phyloP scores from a whole-genome alignment of 2,329 filamentous ascomycete species.

The Sporothrix variecibatus region DNA sequence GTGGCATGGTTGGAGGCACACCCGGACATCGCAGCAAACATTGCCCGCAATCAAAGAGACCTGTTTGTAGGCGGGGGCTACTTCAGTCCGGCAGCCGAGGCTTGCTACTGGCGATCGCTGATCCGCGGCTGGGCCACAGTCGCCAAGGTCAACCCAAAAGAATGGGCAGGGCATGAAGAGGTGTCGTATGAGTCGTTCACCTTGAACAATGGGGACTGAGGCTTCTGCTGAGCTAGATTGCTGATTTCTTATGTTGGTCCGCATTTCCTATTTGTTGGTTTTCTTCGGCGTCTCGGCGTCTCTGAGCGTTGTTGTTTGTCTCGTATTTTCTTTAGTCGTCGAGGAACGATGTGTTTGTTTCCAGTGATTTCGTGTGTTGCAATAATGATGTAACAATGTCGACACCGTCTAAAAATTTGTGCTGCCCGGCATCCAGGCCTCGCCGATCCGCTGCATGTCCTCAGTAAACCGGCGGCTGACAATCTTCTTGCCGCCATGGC shows the following conservation, averaged over 20 bases:
- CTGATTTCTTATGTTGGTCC: neutral
- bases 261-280: neutral
- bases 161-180: slow-evolving; percentile 40
- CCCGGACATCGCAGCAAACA: slow-evolving; percentile 43
- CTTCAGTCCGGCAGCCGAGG: slow-evolving; percentile 47
- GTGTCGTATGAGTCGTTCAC: slow-evolving; percentile 46
- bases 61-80: slow-evolving; percentile 44
- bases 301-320: neutral
- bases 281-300: neutral
- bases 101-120: slow-evolving; percentile 51
- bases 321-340: neutral
- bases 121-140: slow-evolving; percentile 48
- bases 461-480: slow-evolving; percentile 77
- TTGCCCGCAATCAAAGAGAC: slow-evolving; percentile 46
- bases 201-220: slow-evolving; percentile 35
- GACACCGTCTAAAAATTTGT: slow-evolving; percentile 49
- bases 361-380: neutral
- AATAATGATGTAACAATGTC: neutral
- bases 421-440: slow-evolving; percentile 77
- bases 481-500: slow-evolving; percentile 67
- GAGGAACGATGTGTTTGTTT: neutral
- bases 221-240: too few relatives aligned
- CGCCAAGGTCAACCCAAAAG: slow-evolving; percentile 40
- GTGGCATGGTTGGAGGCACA: slow-evolving; percentile 46
- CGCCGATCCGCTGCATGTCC: slow-evolving; percentile 84